A percentile compares a stretch with the other conserved stretches of the same genome.
Conservation (phyloP, 768 basidiomycete species). For the Postia placenta region DNA sequence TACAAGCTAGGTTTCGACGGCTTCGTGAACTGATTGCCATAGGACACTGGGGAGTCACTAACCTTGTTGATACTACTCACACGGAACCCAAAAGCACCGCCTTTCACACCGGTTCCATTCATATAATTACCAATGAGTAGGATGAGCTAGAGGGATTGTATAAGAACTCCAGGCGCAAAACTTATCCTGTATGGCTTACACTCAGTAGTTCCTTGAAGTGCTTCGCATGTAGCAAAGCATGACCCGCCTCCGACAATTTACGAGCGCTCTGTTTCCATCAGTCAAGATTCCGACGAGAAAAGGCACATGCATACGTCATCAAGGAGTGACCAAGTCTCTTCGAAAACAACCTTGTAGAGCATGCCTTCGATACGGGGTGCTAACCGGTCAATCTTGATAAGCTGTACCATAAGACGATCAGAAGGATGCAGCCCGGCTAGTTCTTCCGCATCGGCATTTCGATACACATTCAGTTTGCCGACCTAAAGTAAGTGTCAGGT, state of each 20-base stretch:
- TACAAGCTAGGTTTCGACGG: constrained; percentile 82
- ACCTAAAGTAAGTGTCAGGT: constrained; percentile 37
- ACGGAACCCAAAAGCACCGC: constrained; percentile 95
- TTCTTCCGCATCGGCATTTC: constrained; percentile 81
- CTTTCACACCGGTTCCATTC: constrained; percentile 94
- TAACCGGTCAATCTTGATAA: constrained; percentile 91
- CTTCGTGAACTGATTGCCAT: neutral
- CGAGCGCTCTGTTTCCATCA: constrained; percentile 55
- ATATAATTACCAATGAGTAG: constrained; percentile 96
- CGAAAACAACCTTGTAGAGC: constrained; percentile 86
- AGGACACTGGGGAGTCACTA: constrained; percentile 7
- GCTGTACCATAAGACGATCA: constrained; percentile 93
- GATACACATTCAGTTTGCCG: constrained; percentile 86
- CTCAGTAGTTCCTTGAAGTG: constrained; percentile 87
- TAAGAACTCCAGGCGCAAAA: neutral
- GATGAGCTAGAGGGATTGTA: no score
- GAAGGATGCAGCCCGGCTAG: constrained; percentile 87
- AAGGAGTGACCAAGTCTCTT: constrained; percentile 75
- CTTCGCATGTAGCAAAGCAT: constrained; percentile 73
- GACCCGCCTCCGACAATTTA: constrained; percentile 77
- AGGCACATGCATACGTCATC: constrained; percentile 65
- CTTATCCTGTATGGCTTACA: constrained; percentile 41
- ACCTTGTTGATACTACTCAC: constrained; percentile 98
- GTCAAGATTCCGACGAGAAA: neutral
- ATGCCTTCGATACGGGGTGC: constrained; percentile 90